These are phyloP conservation scores for Paramarasmius palmivorus DNA, from an alignment of 1,284 basidiomycete species.

Conservation along the genomic window DNA sequence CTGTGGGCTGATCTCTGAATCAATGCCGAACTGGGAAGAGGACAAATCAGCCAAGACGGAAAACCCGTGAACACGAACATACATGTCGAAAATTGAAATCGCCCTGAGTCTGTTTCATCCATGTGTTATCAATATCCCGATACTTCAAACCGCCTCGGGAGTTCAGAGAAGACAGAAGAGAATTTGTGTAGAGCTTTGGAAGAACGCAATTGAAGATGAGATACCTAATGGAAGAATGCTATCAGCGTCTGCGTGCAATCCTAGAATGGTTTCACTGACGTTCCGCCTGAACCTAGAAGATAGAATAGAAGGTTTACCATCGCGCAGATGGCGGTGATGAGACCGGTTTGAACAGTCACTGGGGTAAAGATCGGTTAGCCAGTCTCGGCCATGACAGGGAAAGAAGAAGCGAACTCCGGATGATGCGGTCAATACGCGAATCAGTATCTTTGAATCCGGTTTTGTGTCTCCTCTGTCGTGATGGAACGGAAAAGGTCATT, in stretches of 20 bases:
- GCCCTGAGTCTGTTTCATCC: no score
- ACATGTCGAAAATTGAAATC: no score
- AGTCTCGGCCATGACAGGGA: neutral
- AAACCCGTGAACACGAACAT: no score
- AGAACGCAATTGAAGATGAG: conserved; percentile 9
- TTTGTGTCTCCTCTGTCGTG: conserved; percentile 2
- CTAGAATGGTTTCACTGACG: neutral
- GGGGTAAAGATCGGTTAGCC: neutral
- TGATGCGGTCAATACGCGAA: conserved; percentile 10
- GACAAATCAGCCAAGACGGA: no score
- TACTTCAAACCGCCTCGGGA: conserved; percentile 10
- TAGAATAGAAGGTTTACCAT: conserved; percentile 4
- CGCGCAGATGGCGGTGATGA: conserved; percentile 7
- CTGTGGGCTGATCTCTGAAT: no score
- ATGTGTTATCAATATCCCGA: neutral
- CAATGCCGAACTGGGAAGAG: no score
- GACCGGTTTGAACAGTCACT: conserved; percentile 9
- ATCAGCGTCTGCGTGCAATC: neutral
- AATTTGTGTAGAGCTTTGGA: conserved; percentile 7
- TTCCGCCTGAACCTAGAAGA: conserved; percentile 1
- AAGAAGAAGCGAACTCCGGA: neutral
- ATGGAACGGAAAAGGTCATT: neutral
- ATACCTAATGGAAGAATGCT: no score
- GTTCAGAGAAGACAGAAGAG: conserved; percentile 7
- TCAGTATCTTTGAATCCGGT: conserved; percentile 8